phyloP scores from a whole-genome alignment of 352 stramenopile species.

The Phytophthora fragariae region DNA sequence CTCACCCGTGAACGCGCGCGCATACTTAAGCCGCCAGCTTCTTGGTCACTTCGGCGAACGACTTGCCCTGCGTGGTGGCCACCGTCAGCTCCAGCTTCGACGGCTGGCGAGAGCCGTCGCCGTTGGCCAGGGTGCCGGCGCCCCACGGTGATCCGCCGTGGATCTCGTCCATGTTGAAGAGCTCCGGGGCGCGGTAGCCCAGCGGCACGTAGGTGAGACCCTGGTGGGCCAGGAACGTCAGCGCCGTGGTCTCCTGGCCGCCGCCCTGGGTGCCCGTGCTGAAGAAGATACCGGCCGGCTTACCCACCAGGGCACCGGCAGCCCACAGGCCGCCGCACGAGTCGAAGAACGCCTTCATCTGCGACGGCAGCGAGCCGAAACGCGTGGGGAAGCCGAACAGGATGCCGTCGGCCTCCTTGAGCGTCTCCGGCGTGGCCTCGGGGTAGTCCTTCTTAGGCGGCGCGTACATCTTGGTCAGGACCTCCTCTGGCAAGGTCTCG shows the following conservation, averaged over 20 bases:
- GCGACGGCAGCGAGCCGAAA: slow-evolving; percentile 35
- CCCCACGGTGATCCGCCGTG: slow-evolving; percentile 38
- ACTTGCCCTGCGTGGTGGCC: slow-evolving; percentile 37
- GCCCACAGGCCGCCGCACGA: slow-evolving; percentile 35
- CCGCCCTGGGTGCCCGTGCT: too few relatives aligned
- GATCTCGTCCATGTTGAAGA: slow-evolving; percentile 42
- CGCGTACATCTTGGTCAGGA: background rate
- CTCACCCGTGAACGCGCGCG: background rate
- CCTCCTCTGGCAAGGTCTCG: slow-evolving; percentile 25
- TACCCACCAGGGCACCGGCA: slow-evolving; percentile 31
- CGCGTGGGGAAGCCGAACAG: slow-evolving; percentile 43
- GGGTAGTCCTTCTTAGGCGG: too few relatives aligned
- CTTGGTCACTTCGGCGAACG: background rate
- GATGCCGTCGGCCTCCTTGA: slow-evolving; percentile 40
- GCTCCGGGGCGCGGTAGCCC: too few relatives aligned
- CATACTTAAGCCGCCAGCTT: background rate
- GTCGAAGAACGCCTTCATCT: slow-evolving; percentile 40
- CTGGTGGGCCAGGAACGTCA: too few relatives aligned
- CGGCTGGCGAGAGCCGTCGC: slow-evolving; percentile 56
- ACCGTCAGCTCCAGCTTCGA: slow-evolving; percentile 83
- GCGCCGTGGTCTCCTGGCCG: too few relatives aligned
- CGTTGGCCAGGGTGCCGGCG: slow-evolving; percentile 28
- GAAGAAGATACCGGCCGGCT: slow-evolving; percentile 41
- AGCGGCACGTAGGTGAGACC: too few relatives aligned
- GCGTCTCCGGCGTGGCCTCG: too few relatives aligned